These are phyloP conservation scores for Coleophoma crateriformis DNA, from an alignment of 2,329 filamentous ascomycete genomes.

Conservation along the genomic window DNA sequence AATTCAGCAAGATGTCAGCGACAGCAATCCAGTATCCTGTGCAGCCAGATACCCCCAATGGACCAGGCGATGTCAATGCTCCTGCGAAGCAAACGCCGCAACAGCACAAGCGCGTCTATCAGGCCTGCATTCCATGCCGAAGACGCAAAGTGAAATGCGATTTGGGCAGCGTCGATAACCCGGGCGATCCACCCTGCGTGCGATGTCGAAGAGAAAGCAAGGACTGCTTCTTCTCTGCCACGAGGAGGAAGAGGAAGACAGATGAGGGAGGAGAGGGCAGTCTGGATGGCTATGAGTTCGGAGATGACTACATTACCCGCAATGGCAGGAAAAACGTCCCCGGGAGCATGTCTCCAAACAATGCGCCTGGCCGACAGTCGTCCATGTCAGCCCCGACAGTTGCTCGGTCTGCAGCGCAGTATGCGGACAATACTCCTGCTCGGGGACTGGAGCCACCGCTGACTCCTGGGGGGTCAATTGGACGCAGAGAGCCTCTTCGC, in stretches of 20 bases:
- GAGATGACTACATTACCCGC: slow-evolving; percentile 61
- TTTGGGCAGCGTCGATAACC: slow-evolving; percentile 77
- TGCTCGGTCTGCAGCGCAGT: slow-evolving; percentile 28
- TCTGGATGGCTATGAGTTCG: slow-evolving; percentile 32
- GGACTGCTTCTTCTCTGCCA: slow-evolving; percentile 95
- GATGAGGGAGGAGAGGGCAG: slow-evolving; percentile 48
- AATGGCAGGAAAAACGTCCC: slow-evolving; percentile 65
- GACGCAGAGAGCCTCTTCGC: slow-evolving; percentile 59
- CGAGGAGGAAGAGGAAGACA: slow-evolving; percentile 82
- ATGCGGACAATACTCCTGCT: slow-evolving; percentile 18
- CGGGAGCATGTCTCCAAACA: slow-evolving; percentile 31
- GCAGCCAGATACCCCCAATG: slow-evolving; percentile 12
- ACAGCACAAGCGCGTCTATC: slow-evolving; percentile 31
- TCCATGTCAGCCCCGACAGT: slow-evolving; percentile 27
- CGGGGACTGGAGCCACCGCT: slow-evolving; percentile 38
- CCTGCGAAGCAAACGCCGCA: slow-evolving; percentile 6
- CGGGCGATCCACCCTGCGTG: slow-evolving; percentile 88
- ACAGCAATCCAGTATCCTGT: slow-evolving; percentile 11
- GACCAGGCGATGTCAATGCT: slow-evolving; percentile 9
- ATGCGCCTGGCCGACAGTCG: slow-evolving; percentile 15
- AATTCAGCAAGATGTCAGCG: slow-evolving; percentile 11
- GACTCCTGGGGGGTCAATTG: slow-evolving; percentile 61
- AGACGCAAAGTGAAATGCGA: slow-evolving; percentile 51
- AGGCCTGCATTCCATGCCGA: slow-evolving; percentile 46
- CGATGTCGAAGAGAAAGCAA: slow-evolving; percentile 93